Percentiles rank a stretch among this genome's conserved stretches.
Conservation (phyloP, 768 basidiomycete species). For the Suillus occidentalis region DNA sequence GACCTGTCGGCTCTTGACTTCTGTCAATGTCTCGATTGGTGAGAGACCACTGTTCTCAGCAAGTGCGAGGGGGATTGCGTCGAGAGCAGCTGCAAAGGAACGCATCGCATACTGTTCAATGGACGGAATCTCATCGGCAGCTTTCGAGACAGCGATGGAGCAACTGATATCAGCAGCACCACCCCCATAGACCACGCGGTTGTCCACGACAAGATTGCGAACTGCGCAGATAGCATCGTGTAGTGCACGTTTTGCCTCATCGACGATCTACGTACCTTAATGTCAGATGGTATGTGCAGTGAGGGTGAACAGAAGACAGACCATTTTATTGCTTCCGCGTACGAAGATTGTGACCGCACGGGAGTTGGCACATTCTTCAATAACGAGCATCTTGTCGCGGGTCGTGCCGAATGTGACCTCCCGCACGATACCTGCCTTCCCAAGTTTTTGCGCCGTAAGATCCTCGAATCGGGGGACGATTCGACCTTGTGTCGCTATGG, state of each 20-base stretch:
- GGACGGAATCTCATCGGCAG: conserved; percentile 93
- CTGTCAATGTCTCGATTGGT: conserved; percentile 95
- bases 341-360: conserved; percentile 97
- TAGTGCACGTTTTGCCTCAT: conserved; percentile 96
- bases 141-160: conserved; percentile 88
- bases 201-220: conserved; percentile 91
- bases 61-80: conserved; percentile 92
- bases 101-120: conserved; percentile 99
- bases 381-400: conserved; percentile 98
- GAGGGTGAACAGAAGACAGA: conserved; percentile 30
- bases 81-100: conserved; percentile 94
- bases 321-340: conserved; percentile 99
- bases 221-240: conserved; percentile 98
- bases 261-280: conserved; percentile 73
- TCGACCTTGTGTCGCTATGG: conserved; percentile 96
- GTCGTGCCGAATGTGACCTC: conserved; percentile 97
- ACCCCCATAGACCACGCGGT: conserved; percentile 97
- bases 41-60: conserved; percentile 97
- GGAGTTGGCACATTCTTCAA: conserved; percentile 97
- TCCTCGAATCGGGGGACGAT: conserved; percentile 99
- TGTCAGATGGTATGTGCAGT: not conserved
- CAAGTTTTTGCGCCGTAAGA: conserved; percentile 86
- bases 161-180: conserved; percentile 98
- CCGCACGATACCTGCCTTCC: conserved; percentile 89
- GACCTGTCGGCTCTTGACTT: conserved; percentile 92